Evolutionary conservation across 2,329 filamentous ascomycete genomes (phyloP), one percentile per base, ranked within the genome.

Genomic region (Didymella arachidicola): DNA sequence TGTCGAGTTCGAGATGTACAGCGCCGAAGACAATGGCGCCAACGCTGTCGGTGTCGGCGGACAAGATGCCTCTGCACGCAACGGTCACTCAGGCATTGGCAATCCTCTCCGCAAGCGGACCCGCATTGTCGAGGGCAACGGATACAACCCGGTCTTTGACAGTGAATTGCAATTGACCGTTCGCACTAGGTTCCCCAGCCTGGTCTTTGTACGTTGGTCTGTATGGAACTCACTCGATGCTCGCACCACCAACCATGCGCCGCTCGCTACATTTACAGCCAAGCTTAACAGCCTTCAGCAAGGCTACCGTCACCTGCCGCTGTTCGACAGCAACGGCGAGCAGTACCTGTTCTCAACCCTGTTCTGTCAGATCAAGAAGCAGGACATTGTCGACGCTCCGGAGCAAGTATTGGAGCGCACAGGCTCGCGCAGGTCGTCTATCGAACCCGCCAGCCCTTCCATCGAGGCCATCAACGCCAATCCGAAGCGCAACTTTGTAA

Each of bases 311-410:
- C 96, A 96, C 60, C 82, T 98, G 52, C 95, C 94, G 11, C 83
- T 99, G 16, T 90, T 92, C 76, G 93, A 98, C 78, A 85, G 87
- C 55, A 91, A 92, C 63, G 95, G 93, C 60, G 93, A 97, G 69
- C 92, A 93, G 69, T 98, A 96, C 75, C 84, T 97, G 42, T 97
- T 97, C 79, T 97, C 95, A 2, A 96, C 93, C 11, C 82, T 99
- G 16, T 97, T 98, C 77, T 97, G 93, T 80, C 89, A 89, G 71
- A 91, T 98, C 79, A 88, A 88, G 66, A 90, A 87, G 64, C 81
- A 85, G 60, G 80, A 83, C 6, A 77, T 80, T 22, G 68, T 82
- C 26, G 75, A 81, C 32, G 77, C 82, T 14, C 67, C 69, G 25
- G 68, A 74, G 53, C 57, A 65, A 48, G 55, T 63, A 7, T 44